Evolutionary conservation across 2,329 filamentous ascomycete genomes (phyloP).

Genomic region (Waltergamsia citrina): DNA sequence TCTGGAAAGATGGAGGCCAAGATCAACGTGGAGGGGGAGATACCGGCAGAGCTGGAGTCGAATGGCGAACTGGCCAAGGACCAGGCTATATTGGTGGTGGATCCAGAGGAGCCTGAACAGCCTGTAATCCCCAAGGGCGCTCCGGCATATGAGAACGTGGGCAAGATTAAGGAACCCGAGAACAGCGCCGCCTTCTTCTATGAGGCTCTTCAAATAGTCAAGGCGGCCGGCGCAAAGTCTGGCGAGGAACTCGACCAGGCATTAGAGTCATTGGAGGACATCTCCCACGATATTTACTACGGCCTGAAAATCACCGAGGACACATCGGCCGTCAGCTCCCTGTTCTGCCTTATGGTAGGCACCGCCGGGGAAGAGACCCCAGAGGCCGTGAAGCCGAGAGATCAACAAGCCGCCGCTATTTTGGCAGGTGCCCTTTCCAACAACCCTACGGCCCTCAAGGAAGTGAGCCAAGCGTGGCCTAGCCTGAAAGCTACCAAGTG

Average conservation of each 20-base stretch:
- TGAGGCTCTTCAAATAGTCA: slow-evolving; percentile 38
- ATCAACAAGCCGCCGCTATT: slow-evolving; percentile 45
- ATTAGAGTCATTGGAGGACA: slow-evolving; percentile 49
- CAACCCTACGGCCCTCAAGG: slow-evolving; percentile 50
- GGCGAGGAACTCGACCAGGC: slow-evolving; percentile 31
- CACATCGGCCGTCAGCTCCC: slow-evolving; percentile 37
- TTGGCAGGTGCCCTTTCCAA: slow-evolving; percentile 52
- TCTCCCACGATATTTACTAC: slow-evolving; percentile 63
- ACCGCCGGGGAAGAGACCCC: slow-evolving; percentile 11
- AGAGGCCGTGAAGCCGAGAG: slow-evolving; percentile 23
- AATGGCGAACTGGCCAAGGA: too few species aligned
- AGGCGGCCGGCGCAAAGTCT: slow-evolving; percentile 23
- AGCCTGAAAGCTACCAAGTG: slow-evolving; percentile 28
- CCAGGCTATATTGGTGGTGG: slow-evolving; percentile 43
- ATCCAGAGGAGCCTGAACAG: slow-evolving; percentile 25
- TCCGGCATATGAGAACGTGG: slow-evolving; percentile 46
- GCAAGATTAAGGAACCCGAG: slow-evolving; percentile 44
- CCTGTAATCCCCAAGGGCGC: slow-evolving; percentile 35
- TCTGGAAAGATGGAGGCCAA: slow-evolving; percentile 58
- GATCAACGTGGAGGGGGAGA: slow-evolving; percentile 49
- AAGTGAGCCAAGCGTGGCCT: slow-evolving; percentile 39
- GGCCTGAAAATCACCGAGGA: slow-evolving; percentile 53
- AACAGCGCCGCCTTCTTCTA: slow-evolving; percentile 20
- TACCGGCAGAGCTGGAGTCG: slow-evolving; percentile 45
- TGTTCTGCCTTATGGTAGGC: slow-evolving; percentile 45